phyloP scores from a whole-genome alignment of 179 eudicot genomes.

The Heliamphora pulchella region DNA sequence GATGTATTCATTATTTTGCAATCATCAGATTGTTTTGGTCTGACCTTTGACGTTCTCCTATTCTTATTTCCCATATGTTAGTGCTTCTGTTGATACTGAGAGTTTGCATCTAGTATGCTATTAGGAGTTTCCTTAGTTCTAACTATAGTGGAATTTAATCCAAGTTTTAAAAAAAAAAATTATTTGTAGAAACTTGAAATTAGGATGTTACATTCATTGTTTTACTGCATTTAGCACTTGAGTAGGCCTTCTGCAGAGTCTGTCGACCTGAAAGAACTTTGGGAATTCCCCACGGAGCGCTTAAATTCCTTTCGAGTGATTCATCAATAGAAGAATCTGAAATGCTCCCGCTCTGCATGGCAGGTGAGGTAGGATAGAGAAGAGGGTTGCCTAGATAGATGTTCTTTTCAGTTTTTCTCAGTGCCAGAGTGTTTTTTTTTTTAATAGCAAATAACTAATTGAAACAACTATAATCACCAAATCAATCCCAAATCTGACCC shows the following conservation, averaged over 20 bases:
- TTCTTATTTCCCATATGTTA: neutral
- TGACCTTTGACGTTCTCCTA: neutral
- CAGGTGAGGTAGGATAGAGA: neutral
- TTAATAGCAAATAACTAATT: no score
- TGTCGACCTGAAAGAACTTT: no score
- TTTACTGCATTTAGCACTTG: constrained; percentile 5
- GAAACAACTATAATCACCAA: no score
- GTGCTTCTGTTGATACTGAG: neutral
- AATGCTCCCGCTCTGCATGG: neutral
- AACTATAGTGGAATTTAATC: neutral
- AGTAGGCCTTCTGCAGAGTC: neutral
- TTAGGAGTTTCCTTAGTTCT: neutral
- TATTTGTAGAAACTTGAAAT: neutral
- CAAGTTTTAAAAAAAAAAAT: no score
- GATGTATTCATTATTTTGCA: neutral
- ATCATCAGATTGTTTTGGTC: neutral
- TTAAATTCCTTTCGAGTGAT: no score
- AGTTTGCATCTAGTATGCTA: neutral
- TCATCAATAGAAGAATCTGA: neutral
- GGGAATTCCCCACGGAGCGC: no score
- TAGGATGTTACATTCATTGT: neutral
- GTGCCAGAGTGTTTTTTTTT: no score
- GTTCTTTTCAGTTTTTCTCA: neutral
- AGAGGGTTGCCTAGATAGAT: neutral
- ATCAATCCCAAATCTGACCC: no score